These are phyloP conservation scores for Naganishia sp. DNA, from an alignment of 1,284 basidiomycete species.

Conservation along the genomic window DNA sequence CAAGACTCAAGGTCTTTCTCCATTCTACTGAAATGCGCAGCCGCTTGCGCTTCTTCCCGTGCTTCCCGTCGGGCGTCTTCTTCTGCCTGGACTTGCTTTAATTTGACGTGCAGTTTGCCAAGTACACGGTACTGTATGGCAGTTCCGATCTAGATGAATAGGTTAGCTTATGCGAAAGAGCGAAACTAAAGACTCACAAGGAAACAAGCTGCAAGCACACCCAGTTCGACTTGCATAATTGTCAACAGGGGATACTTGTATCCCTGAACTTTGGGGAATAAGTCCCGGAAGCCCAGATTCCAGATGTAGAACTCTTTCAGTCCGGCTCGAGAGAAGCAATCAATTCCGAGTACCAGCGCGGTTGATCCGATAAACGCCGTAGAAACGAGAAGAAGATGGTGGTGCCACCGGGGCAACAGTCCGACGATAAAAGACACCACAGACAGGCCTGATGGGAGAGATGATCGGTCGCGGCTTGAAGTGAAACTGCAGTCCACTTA, in stretches of 20 bases:
- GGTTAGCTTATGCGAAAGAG: not conserved
- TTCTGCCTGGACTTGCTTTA: conserved; percentile 69
- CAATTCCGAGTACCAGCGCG: conserved; percentile 87
- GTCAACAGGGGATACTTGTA: conserved; percentile 81
- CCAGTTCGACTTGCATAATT: conserved; percentile 90
- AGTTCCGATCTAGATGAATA: conserved; percentile 64
- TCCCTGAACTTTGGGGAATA: conserved; percentile 76
- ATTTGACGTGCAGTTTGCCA: conserved; percentile 71
- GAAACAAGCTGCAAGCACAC: conserved; percentile 72
- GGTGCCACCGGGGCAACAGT: conserved; percentile 71
- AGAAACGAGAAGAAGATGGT: conserved; percentile 74
- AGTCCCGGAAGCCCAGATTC: conserved; percentile 71
- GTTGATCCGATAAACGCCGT: conserved; percentile 79
- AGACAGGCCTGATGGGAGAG: conserved; percentile 38
- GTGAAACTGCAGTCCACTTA: conserved; percentile 47
- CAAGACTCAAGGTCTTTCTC: conserved; percentile 75
- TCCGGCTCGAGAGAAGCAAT: conserved; percentile 86
- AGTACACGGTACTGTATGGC: conserved; percentile 88
- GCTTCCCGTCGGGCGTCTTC: conserved; percentile 73
- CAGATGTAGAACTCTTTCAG: conserved; percentile 97
- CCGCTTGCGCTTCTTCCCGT: conserved; percentile 72
- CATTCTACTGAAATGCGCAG: conserved; percentile 68
- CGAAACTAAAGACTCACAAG: conserved; percentile 41
- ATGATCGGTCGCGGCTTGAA: not conserved
- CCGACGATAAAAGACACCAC: conserved; percentile 64